Evolutionary conservation across 208 protist genomes (phyloP).

Genomic region (Trypanosoma lewisi): DNA sequence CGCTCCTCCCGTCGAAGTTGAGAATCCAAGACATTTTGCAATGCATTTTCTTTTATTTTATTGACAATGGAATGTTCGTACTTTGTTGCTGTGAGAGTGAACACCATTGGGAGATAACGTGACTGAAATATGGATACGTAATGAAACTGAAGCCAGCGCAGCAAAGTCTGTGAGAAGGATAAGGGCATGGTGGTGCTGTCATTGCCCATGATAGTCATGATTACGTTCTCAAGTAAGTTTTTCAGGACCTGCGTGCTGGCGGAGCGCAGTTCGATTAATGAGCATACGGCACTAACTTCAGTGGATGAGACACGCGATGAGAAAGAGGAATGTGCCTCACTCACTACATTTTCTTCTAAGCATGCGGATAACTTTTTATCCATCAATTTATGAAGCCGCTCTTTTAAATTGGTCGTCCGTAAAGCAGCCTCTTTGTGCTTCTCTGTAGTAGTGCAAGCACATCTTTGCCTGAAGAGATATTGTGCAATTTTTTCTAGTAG

Average conservation of each 20-base stretch:
- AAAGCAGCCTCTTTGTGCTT: slow-evolving; percentile 7
- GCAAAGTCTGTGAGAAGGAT: background rate
- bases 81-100: background rate
- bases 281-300: background rate
- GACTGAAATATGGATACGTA: background rate
- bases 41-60: background rate
- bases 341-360: background rate
- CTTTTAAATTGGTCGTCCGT: background rate
- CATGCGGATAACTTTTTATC: background rate
- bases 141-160: background rate
- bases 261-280: background rate
- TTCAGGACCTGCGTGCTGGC: background rate
- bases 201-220: background rate
- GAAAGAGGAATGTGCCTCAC: background rate
- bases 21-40: background rate
- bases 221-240: background rate
- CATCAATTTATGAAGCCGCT: slow-evolving; percentile 1
- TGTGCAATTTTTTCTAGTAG: background rate
- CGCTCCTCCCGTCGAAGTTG: background rate
- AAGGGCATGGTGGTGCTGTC: background rate
- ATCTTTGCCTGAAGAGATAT: background rate
- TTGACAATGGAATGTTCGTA: background rate
- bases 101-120: background rate
- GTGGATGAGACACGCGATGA: background rate
- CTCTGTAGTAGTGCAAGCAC: background rate